Evolutionary conservation across 140 eudicot species (phyloP), one percentile per base, ranked within the genome.

Genomic region (Erigeron philadelphicus): DNA sequence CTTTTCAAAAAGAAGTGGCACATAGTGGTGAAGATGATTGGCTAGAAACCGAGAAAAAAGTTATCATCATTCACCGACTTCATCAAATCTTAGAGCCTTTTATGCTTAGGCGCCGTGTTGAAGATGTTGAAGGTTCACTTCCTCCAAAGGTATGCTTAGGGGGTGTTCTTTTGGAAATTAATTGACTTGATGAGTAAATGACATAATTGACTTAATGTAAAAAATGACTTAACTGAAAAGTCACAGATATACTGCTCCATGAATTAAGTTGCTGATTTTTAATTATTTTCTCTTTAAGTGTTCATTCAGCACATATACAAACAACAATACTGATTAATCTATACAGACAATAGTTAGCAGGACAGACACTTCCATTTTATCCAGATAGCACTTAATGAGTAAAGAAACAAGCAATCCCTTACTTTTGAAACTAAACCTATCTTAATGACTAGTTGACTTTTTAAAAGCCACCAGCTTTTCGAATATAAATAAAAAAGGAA

Each of bases 11-110:
- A 76, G 99, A 93, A 73, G 91, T 80, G 16, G 9, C 87, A 8
- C 96, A 85, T 64, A 85, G 61, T 64, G 85, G 76, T 5, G 99
- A 93, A 71, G 99, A 93, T 79, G 99, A 93, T 82, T 93, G 99
- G 99, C 94, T 93, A n/a, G 99, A 93, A 81, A 93, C 97, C 7
- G 99, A 93, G 75, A 93, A 93, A 82, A 93, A 93, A 81, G 99
- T 93, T 50, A 93, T 93, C 64, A 82, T 93, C 64, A 93, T 93
- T 55, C 99, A 93, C 64, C 81, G 99, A 56, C 99, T 93, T 71
- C 99, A 93, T 83, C 99, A 93, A 74, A 93, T 93, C 48, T 76
- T 93, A 61, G 99, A 93, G 83, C 99, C 99, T 70, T 93, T 93
- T 54, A 93, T 93, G 99, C 99, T 93, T 58, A 81, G 99, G 64